These are phyloP conservation scores for Saururus chinensis DNA, from an alignment of 164 flowering plant species.

Conservation along the genomic window DNA sequence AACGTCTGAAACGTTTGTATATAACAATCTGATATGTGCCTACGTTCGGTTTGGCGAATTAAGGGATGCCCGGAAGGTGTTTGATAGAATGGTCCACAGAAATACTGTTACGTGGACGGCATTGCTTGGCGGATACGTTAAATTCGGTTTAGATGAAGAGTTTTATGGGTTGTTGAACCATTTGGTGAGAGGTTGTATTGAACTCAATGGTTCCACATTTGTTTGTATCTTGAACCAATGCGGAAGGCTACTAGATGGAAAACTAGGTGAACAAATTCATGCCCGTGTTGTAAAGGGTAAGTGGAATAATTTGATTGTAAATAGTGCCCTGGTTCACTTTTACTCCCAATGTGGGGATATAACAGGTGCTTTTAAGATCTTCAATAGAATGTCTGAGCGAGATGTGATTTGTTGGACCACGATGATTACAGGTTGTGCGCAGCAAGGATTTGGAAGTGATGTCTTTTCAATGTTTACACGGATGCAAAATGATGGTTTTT, in stretches of 20 bases:
- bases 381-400: slow-evolving; percentile 41
- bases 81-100: slow-evolving; percentile 46
- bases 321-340: slow-evolving; percentile 50
- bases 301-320: slow-evolving; percentile 46
- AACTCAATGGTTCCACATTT: slow-evolving; percentile 38
- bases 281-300: slow-evolving; percentile 47
- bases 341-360: slow-evolving; percentile 61
- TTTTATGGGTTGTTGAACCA: slow-evolving; percentile 30
- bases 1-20: slow-evolving; percentile 18
- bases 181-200: slow-evolving; percentile 26
- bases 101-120: slow-evolving; percentile 82
- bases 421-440: slow-evolving; percentile 56
- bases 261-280: slow-evolving; percentile 65
- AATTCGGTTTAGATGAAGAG: slow-evolving; percentile 35
- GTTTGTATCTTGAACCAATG: slow-evolving; percentile 68
- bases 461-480: slow-evolving; percentile 37
- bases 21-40: slow-evolving; percentile 50
- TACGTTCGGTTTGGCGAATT: slow-evolving; percentile 42
- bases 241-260: slow-evolving; percentile 37
- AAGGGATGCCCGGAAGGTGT: slow-evolving; percentile 50
- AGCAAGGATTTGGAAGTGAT: slow-evolving; percentile 37
- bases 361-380: slow-evolving; percentile 29
- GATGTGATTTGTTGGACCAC: slow-evolving; percentile 82
- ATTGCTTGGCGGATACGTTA: slow-evolving; percentile 55
- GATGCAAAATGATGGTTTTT: slow-evolving; percentile 41